These are phyloP conservation scores for Diplocarpon mali DNA, from an alignment of 2,329 filamentous ascomycete genomes.

Conservation along the genomic window DNA sequence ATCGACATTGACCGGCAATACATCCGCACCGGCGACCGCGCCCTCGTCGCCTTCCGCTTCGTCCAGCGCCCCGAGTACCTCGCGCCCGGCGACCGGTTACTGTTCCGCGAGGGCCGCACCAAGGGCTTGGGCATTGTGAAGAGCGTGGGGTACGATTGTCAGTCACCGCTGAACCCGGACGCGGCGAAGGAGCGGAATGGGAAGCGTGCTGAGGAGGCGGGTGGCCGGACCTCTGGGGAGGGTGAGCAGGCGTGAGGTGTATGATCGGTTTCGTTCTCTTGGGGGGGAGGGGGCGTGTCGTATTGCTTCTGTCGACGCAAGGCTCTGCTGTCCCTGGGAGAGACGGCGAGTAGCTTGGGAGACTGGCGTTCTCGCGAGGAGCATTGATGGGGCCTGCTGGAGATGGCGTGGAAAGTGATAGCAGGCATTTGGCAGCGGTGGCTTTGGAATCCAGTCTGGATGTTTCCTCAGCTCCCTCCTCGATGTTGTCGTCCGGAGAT, in stretches of 20 bases:
- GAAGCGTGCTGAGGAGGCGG: constrained; percentile 3
- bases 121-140: constrained; percentile 96
- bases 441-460: too few relatives aligned
- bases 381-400: too few relatives aligned
- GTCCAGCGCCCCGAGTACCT: constrained; percentile 91
- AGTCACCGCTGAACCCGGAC: constrained; percentile 35
- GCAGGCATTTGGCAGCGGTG: too few relatives aligned
- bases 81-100: constrained; percentile 72
- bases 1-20: constrained; percentile 96
- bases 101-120: constrained; percentile 90
- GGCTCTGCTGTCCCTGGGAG: too few relatives aligned
- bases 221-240: neutral
- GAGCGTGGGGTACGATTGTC: constrained; percentile 72
- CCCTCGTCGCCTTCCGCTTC: constrained; percentile 87
- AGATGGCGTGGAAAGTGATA: too few relatives aligned
- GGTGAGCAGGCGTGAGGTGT: neutral
- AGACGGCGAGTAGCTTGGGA: too few relatives aligned
- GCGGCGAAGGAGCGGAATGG: constrained; percentile 19
- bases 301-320: too few relatives aligned
- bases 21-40: constrained; percentile 90
- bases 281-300: too few relatives aligned
- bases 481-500: too few relatives aligned
- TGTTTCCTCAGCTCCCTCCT: too few relatives aligned
- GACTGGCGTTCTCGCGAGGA: too few relatives aligned
- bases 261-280: too few relatives aligned